These are phyloP conservation scores for Botrytis hyacinthi DNA, from an alignment of 2,329 filamentous ascomycete genomes.

Conservation along the genomic window DNA sequence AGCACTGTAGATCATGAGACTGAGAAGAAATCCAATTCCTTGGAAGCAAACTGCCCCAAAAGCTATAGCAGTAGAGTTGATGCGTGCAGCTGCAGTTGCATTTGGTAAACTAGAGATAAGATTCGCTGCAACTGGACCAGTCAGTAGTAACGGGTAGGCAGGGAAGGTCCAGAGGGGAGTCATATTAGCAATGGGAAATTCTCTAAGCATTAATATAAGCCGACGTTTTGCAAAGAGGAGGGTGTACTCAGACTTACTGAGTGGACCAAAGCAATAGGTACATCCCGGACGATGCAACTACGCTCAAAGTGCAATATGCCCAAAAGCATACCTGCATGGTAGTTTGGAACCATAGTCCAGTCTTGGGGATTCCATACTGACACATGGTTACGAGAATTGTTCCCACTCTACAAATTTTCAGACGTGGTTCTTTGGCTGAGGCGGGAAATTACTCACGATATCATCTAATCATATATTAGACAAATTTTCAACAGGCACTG, in stretches of 20 bases:
- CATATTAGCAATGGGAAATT: conserved; percentile 73
- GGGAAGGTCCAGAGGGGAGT: conserved; percentile 88
- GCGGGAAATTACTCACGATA: conserved; percentile 41
- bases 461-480: conserved; percentile 40
- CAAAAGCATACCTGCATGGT: conserved; percentile 69
- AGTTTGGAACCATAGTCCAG: conserved; percentile 59
- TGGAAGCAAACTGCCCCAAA: conserved; percentile 51
- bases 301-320: conserved; percentile 68
- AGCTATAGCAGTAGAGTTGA: conserved; percentile 48
- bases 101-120: conserved; percentile 43
- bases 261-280: conserved; percentile 72
- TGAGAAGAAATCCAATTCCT: conserved; percentile 55
- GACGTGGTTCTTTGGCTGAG: background rate
- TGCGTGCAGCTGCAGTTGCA: conserved; percentile 39
- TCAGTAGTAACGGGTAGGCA: conserved; percentile 75
- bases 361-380: conserved; percentile 67
- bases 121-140: conserved; percentile 66
- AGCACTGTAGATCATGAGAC: conserved; percentile 77
- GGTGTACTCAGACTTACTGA: conserved; percentile 43
- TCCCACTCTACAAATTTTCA: conserved; percentile 55
- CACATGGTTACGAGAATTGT: conserved; percentile 77
- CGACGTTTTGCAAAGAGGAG: background rate
- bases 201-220: conserved; percentile 37
- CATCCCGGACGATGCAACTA: conserved; percentile 65
- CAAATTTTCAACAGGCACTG: conserved; percentile 24